Evolutionary conservation across 768 basidiomycete species (phyloP).

Genomic region (Lentinula detonsa): DNA sequence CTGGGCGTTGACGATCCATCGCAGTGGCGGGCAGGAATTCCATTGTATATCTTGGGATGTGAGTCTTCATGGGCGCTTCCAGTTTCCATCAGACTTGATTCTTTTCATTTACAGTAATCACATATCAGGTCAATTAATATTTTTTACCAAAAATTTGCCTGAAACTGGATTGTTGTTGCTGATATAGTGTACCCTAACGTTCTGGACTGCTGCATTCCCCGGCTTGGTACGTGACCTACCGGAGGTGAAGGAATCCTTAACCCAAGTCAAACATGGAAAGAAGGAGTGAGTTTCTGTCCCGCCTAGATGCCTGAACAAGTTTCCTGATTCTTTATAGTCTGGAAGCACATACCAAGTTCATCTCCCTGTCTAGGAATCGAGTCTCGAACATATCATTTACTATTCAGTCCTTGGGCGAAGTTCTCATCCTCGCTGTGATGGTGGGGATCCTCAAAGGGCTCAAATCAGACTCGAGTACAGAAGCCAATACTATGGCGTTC

Average conservation of each 20-base stretch:
- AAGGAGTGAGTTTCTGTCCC: constrained; percentile 36
- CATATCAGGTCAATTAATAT: constrained; percentile 49
- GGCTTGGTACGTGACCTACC: constrained; percentile 67
- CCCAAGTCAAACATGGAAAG: constrained; percentile 28
- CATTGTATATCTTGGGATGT: constrained; percentile 61
- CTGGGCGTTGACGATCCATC: constrained; percentile 63
- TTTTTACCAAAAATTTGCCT: neutral
- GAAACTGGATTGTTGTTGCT: no score
- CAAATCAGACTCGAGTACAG: constrained; percentile 51
- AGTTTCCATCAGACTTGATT: neutral
- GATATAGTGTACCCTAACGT: constrained; percentile 58
- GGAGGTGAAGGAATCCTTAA: constrained; percentile 52
- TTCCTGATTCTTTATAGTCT: constrained; percentile 20
- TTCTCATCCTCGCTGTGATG: constrained; percentile 65
- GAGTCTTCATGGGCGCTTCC: constrained; percentile 19
- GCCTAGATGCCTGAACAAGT: neutral
- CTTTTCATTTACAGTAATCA: constrained; percentile 42
- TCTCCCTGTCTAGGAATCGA: constrained; percentile 64
- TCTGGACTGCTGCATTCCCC: constrained; percentile 82
- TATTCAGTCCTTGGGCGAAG: constrained; percentile 63
- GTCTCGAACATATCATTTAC: constrained; percentile 75
- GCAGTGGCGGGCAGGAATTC: constrained; percentile 57
- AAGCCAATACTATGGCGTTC: constrained; percentile 72
- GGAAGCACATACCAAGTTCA: constrained; percentile 46
- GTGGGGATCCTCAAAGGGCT: constrained; percentile 69